Evolutionary conservation across 73 alveolate genomes (phyloP).

Genomic region (Stentor roeselii): DNA sequence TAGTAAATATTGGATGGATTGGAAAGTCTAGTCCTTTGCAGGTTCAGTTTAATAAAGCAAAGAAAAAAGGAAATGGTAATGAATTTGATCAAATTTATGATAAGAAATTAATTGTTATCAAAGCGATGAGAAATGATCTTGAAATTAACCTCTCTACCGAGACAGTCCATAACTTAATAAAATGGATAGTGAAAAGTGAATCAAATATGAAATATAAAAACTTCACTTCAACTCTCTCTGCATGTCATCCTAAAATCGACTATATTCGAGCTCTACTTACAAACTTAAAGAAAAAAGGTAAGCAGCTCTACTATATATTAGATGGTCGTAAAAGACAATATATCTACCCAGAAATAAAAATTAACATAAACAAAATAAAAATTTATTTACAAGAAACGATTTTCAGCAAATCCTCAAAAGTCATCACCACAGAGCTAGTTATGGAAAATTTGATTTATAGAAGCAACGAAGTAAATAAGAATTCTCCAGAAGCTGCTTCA

Average conservation of each 20-base stretch:
- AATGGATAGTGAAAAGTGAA: neutral
- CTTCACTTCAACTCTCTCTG: neutral
- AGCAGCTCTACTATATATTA: neutral
- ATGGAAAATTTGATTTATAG: neutral
- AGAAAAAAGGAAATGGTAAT: neutral
- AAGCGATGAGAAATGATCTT: too few relatives aligned
- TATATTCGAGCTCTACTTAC: too few relatives aligned
- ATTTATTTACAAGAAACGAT: neutral
- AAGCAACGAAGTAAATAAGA: neutral
- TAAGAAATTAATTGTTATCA: neutral
- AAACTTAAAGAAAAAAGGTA: neutral
- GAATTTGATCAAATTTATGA: too few relatives aligned
- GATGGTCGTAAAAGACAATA: neutral
- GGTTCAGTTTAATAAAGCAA: slow-evolving; percentile 10
- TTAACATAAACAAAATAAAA: too few relatives aligned
- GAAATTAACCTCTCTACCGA: neutral
- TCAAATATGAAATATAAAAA: too few relatives aligned
- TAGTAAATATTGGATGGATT: neutral
- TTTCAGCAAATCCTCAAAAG: neutral
- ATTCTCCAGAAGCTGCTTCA: too few relatives aligned
- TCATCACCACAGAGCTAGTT: neutral
- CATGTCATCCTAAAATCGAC: neutral
- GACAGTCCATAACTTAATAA: neutral
- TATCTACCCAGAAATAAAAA: neutral
- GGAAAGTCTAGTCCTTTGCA: slow-evolving; percentile 18